Conservation (phyloP, 352 stramenopile genomes). For the Peronospora belbahrii region DNA sequence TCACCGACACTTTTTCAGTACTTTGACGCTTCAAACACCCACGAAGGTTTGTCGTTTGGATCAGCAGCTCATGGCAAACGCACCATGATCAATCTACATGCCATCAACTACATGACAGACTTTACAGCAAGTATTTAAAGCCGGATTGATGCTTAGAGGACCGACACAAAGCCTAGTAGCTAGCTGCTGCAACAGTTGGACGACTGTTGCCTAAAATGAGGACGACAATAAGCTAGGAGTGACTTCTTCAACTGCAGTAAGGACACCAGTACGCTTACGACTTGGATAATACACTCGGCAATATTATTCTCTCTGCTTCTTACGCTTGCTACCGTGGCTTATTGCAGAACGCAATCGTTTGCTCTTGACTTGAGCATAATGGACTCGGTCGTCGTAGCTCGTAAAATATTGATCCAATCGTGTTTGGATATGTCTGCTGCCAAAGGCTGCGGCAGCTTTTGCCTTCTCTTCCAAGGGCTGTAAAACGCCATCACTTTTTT, state of each 20-base stretch:
- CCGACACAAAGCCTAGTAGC: constrained; percentile 54
- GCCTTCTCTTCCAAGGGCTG: constrained; percentile 82
- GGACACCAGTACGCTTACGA: constrained; percentile 1
- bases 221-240: constrained; percentile 13
- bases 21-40: no score
- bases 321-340: constrained; percentile 25
- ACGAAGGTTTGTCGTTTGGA: no score
- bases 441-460: constrained; percentile 18
- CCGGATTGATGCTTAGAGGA: constrained; percentile 57
- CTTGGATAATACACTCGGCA: constrained; percentile 2
- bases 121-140: constrained; percentile 82
- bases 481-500: constrained; percentile 86
- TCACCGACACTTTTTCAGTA: no score
- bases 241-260: constrained; percentile 9
- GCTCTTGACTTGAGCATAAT: constrained; percentile 89
- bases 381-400: constrained; percentile 93
- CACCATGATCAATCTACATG: constrained; percentile 86
- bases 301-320: constrained; percentile 19
- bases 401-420: constrained; percentile 94
- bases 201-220: constrained; percentile 6
- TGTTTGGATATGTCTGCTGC: constrained; percentile 62
- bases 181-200: constrained; percentile 13
- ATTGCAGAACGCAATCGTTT: constrained; percentile 86
- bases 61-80: constrained; percentile 76
- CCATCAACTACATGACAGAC: constrained; percentile 91